Conservation (phyloP, 139 green algal species). For the Coccomyxa sp. region DNA sequence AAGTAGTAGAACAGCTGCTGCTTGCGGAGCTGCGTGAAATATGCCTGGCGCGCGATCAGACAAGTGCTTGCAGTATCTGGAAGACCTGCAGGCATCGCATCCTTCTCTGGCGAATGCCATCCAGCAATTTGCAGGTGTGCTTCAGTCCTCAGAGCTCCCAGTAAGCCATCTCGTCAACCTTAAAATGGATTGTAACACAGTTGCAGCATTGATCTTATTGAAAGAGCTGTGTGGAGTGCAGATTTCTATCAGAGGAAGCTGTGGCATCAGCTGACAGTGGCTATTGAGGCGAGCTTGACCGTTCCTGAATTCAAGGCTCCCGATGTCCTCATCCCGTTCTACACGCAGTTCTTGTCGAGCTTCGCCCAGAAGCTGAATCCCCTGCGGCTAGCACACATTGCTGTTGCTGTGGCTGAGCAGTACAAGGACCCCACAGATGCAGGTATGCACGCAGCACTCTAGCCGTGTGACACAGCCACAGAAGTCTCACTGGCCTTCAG, state of each 20-base stretch:
- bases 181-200: too few relatives aligned
- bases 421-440: conserved; percentile 19
- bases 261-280: conserved; percentile 95
- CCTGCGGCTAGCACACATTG: conserved; percentile 88
- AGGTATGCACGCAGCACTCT: conserved; percentile 13
- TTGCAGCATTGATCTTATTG: too few relatives aligned
- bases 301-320: conserved; percentile 43
- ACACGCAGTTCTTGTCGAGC: conserved; percentile 84
- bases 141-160: too few relatives aligned
- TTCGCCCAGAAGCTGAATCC: conserved; percentile 93
- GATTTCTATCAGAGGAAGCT: conserved; percentile 88
- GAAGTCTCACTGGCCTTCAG: not conserved
- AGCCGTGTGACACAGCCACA: not conserved
- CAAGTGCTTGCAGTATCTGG: conserved; percentile 9
- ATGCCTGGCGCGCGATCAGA: too few relatives aligned
- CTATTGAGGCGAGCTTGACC: conserved; percentile 68
- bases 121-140: conserved; percentile 1
- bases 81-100: conserved; percentile 8
- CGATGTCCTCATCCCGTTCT: conserved; percentile 65
- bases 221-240: too few relatives aligned
- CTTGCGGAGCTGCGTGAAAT: too few relatives aligned
- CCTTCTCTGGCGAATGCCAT: conserved; percentile 2
- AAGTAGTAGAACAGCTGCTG: too few relatives aligned
- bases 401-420: conserved; percentile 35
- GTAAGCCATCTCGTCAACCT: too few relatives aligned